Base-by-base conservation (phyloP, 805 yeast species). In the Nakazawaea wyomingensis region DNA sequence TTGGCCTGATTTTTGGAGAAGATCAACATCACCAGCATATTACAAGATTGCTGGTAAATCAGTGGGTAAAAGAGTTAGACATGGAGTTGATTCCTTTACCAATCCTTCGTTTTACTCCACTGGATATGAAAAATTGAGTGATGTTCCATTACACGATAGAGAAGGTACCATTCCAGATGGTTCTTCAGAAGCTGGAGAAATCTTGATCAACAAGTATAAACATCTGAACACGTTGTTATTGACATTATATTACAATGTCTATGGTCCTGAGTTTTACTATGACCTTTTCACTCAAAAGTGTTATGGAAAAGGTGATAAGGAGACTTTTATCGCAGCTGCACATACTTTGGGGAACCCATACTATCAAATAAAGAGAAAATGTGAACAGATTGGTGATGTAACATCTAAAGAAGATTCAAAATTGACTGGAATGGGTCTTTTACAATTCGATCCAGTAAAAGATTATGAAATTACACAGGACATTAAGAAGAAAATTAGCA, bases 1-100 rank as follows among this genome's bases (percentile, higher is more conserved):
- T 6, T 87, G 95, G 91, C 90, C 91, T 4, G 95, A 85, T 61
- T 85, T 78, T 57, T 85, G 93, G 89, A 73, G 76, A 55, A 71
- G 95, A 49, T 75, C 82, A 6, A 84, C 89, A 3, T 74, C 85
- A 2, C 95, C 95, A 5, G 62, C 64, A 26, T 82, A 74, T 54
- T 87, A 83, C 58, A 68, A 74, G 16, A 75, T 85, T 48, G 80
- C 83, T 0, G 80, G 74, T 1, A 57, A 71, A 9, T 43, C 56
- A 22, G 64, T 74, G 0, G 66, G 62, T 34, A 60, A 56, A 50
- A 57, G 49, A 20, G 57, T 62, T 1, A 62, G 68, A 19, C 66
- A 70, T 7, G 64, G 66, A 16, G 53, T 55, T 4, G 59, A 56
- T 16, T 46, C 45, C 41, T 41, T 48, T 37, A 43, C 55, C 50